Evolutionary conservation across 176 grass and related monocot species (phyloP).

Genomic region (Triticum monococcum): DNA sequence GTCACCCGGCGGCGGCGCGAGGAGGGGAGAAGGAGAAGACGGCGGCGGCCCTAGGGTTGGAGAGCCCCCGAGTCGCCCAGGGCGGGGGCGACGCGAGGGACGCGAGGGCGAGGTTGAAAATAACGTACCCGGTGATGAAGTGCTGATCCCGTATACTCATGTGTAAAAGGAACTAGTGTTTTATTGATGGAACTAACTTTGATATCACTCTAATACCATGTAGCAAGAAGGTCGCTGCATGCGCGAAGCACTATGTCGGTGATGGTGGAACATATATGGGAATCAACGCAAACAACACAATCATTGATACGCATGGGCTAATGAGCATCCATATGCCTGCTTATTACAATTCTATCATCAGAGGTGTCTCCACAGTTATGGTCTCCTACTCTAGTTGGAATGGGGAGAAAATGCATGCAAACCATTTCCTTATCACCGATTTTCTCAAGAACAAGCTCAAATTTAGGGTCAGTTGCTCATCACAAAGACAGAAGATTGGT

Average conservation of each 20-base stretch:
- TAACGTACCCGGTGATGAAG: too few relatives aligned
- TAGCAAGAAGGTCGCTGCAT: conserved; percentile 75
- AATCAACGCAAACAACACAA: conserved; percentile 75
- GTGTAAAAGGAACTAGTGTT: background rate
- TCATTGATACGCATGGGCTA: conserved; percentile 44
- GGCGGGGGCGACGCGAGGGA: too few relatives aligned
- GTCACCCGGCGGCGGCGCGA: too few relatives aligned
- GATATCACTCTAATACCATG: background rate
- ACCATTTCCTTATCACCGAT: conserved; percentile 60
- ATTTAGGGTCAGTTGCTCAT: conserved; percentile 56
- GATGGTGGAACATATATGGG: conserved; percentile 65
- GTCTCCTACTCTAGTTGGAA: conserved; percentile 80
- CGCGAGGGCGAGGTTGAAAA: too few relatives aligned
- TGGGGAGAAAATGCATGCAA: conserved; percentile 77
- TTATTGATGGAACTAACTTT: background rate
- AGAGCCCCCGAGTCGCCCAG: too few relatives aligned
- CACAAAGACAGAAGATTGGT: background rate
- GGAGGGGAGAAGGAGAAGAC: too few relatives aligned
- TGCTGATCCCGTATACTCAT: background rate
- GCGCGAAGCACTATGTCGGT: conserved; percentile 72
- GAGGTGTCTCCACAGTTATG: conserved; percentile 81
- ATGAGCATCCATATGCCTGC: conserved; percentile 73
- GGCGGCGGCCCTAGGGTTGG: too few relatives aligned
- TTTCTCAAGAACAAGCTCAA: conserved; percentile 74
- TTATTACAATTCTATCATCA: conserved; percentile 58